Evolutionary conservation across 108 stramenopile species (phyloP).

Genomic region (Parmales sp.): DNA sequence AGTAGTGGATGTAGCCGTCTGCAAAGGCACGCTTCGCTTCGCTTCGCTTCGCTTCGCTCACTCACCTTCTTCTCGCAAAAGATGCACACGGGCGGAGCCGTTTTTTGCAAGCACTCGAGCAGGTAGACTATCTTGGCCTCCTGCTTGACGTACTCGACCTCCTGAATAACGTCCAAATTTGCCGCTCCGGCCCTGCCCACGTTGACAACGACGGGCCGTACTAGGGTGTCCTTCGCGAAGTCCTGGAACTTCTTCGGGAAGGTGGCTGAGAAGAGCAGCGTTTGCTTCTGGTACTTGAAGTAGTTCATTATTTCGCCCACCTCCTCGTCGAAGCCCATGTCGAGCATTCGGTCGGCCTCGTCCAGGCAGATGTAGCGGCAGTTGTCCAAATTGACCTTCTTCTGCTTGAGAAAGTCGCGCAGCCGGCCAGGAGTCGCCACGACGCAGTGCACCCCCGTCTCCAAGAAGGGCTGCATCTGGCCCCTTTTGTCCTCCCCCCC

Average conservation of each 20-base stretch:
- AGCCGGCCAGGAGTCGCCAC: slow-evolving; percentile 94
- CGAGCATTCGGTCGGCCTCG: slow-evolving; percentile 97
- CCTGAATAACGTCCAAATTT: slow-evolving; percentile 98
- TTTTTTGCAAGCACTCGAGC: slow-evolving; percentile 94
- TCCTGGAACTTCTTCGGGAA: slow-evolving; percentile 98
- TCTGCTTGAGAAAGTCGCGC: slow-evolving; percentile 74
- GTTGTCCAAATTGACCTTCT: slow-evolving; percentile 67
- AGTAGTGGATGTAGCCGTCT: no score
- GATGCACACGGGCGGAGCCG: slow-evolving; percentile 93
- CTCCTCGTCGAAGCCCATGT: slow-evolving; percentile 95
- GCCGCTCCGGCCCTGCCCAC: slow-evolving; percentile 96
- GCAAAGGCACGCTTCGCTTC: no score
- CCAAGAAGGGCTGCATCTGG: slow-evolving; percentile 62
- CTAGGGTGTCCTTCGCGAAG: slow-evolving; percentile 90
- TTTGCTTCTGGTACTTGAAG: slow-evolving; percentile 93
- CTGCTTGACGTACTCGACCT: slow-evolving; percentile 97
- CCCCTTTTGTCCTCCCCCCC: slow-evolving; percentile 85
- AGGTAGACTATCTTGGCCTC: slow-evolving; percentile 95
- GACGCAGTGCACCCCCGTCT: slow-evolving; percentile 76
- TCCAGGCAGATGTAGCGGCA: slow-evolving; percentile 92
- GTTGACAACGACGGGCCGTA: slow-evolving; percentile 90
- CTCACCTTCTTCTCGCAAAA: slow-evolving; percentile 96
- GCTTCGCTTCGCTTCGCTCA: no score
- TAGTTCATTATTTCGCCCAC: slow-evolving; percentile 91
- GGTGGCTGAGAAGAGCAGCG: slow-evolving; percentile 91